A percentile compares a stretch with the other conserved stretches of the same genome.
Conservation (phyloP, 2,329 filamentous ascomycete species). For the Hypomyces perniciosus region DNA sequence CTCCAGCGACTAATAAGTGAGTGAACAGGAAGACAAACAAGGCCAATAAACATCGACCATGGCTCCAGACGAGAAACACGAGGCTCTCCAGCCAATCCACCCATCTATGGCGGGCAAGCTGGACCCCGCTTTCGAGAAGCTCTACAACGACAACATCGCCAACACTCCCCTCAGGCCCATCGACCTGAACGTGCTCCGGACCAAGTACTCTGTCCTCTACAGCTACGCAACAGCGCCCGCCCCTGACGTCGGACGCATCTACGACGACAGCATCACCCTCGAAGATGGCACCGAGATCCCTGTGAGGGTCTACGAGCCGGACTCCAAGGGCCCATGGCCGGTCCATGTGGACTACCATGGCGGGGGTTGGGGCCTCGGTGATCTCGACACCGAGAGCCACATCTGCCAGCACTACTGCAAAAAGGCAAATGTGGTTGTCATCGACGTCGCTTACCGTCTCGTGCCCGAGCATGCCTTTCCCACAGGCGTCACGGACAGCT, state of each 20-base stretch:
- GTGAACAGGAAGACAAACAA: background rate
- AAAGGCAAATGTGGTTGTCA: slow-evolving; percentile 37
- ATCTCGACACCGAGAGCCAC: slow-evolving; percentile 43
- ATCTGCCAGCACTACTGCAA: slow-evolving; percentile 43
- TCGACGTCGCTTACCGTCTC: slow-evolving; percentile 48
- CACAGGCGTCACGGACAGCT: slow-evolving; percentile 43
- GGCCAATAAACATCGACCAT: background rate
- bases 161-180: slow-evolving; percentile 34
- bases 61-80: slow-evolving; percentile 25
- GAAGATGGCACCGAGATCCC: slow-evolving; percentile 25
- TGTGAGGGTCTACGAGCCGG: slow-evolving; percentile 41
- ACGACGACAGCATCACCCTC: slow-evolving; percentile 31
- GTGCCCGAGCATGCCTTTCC: slow-evolving; percentile 46
- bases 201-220: slow-evolving; percentile 39
- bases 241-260: slow-evolving; percentile 33
- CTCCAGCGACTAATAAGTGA: background rate
- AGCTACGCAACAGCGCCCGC: slow-evolving; percentile 38
- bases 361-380: slow-evolving; percentile 45
- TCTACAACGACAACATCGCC: slow-evolving; percentile 42
- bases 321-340: slow-evolving; percentile 35
- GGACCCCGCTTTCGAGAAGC: slow-evolving; percentile 40
- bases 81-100: slow-evolving; percentile 43
- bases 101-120: slow-evolving; percentile 40
- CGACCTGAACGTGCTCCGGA: slow-evolving; percentile 32
- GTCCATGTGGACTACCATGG: slow-evolving; percentile 46